These are phyloP conservation scores for Solanum medicagineum DNA, from an alignment of 257 asterid genomes.

Conservation along the genomic window DNA sequence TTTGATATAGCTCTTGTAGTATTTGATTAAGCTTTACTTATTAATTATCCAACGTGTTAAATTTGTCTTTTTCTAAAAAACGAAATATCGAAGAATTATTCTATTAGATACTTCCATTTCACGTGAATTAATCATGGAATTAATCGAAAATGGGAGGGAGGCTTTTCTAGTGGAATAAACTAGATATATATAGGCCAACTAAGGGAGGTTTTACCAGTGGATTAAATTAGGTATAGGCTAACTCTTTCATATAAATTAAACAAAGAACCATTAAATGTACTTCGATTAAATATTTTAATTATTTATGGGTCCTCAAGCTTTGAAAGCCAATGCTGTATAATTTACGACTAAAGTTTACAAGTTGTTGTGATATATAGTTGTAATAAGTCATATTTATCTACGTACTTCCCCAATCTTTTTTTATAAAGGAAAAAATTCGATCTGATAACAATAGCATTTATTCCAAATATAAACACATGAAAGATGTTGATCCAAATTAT, in stretches of 20 bases:
- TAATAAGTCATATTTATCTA: not conserved
- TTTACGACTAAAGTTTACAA: not conserved
- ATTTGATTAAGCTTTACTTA: not conserved
- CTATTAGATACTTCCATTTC: not conserved
- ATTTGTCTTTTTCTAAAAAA: not conserved
- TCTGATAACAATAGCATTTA: too few relatives aligned
- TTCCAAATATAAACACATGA: too few relatives aligned
- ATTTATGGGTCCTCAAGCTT: not conserved
- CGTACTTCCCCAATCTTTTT: too few relatives aligned
- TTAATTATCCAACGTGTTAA: not conserved
- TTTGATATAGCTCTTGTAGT: not conserved
- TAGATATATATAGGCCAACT: not conserved
- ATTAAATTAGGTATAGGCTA: not conserved
- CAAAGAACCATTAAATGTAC: not conserved
- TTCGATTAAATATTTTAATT: not conserved
- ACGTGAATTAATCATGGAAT: not conserved
- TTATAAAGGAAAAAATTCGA: too few relatives aligned
- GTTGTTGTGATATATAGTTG: not conserved
- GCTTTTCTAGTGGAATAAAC: not conserved
- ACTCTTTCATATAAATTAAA: not conserved
- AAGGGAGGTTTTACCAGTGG: not conserved
- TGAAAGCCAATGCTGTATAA: not conserved
- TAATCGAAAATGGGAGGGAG: not conserved
- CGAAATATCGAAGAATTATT: not conserved
- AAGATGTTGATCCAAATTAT: too few relatives aligned